phyloP scores from a whole-genome alignment of 352 stramenopile genomes.

The Phytopythium vexans region DNA sequence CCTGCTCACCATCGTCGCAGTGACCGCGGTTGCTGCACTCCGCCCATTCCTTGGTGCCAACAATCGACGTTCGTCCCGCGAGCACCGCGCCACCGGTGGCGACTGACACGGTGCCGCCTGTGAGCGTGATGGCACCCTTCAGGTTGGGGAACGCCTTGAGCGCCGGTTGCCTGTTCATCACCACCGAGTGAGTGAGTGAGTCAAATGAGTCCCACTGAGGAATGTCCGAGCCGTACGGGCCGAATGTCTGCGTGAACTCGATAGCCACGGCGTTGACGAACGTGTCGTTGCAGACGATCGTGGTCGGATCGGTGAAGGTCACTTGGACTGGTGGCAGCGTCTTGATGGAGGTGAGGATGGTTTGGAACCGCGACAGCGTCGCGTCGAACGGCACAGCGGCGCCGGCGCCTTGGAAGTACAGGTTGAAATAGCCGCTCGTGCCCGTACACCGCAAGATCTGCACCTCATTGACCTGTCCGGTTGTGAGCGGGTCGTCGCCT shows the following conservation, averaged over 20 bases:
- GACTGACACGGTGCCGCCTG: constrained; percentile 49
- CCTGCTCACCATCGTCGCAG: constrained; percentile 59
- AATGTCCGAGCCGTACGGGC: constrained; percentile 33
- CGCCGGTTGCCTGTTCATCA: constrained; percentile 38
- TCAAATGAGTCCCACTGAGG: not conserved
- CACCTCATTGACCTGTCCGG: constrained; percentile 79
- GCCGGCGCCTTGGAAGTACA: constrained; percentile 63
- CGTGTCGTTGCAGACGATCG: constrained; percentile 36
- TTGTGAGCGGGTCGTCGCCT: constrained; percentile 87
- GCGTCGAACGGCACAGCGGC: constrained; percentile 53
- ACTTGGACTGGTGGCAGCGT: constrained; percentile 40
- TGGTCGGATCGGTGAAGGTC: constrained; percentile 33
- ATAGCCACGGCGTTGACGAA: constrained; percentile 50
- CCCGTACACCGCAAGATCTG: constrained; percentile 81
- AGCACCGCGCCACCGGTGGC: constrained; percentile 36
- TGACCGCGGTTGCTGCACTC: constrained; percentile 87
- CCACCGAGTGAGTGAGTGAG: constrained; percentile 5
- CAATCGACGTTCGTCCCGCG: constrained; percentile 40
- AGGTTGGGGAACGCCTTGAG: constrained; percentile 51
- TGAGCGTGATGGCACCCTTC: constrained; percentile 29
- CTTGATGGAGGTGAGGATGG: constrained; percentile 39
- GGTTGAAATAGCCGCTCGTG: constrained; percentile 53
- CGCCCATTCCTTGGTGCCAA: constrained; percentile 88
- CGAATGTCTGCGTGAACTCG: constrained; percentile 61
- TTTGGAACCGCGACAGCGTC: constrained; percentile 39